Evolutionary conservation across 306 rosid genomes (phyloP).

Genomic region (Alnus glutinosa): DNA sequence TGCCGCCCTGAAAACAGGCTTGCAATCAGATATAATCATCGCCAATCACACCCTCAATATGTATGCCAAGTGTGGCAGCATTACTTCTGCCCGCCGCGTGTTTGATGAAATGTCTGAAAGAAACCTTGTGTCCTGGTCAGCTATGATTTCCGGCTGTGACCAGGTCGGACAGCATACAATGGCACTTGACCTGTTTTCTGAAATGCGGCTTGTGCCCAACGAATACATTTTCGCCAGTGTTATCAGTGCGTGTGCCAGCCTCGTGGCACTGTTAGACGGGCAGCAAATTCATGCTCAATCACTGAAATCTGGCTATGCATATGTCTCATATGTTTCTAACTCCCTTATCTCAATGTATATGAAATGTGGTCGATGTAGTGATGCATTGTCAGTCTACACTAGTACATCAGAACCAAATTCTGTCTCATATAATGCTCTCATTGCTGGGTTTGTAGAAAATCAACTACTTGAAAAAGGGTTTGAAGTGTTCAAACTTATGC

Average conservation of each 20-base stretch:
- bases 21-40: conserved; percentile 34
- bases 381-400: conserved; percentile 38
- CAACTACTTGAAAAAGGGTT: conserved; percentile 31
- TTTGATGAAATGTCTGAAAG: conserved; percentile 39
- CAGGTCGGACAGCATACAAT: conserved; percentile 34
- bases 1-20: conserved; percentile 34
- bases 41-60: conserved; percentile 39
- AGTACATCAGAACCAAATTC: conserved; percentile 23
- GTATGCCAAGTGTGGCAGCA: conserved; percentile 39
- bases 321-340: conserved; percentile 41
- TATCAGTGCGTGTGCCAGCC: conserved; percentile 41
- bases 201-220: conserved; percentile 29
- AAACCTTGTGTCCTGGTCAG: conserved; percentile 46
- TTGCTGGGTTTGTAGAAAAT: conserved; percentile 42
- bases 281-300: conserved; percentile 40
- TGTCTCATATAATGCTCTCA: conserved; percentile 46
- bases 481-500: conserved; percentile 39
- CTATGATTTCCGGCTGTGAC: conserved; percentile 44
- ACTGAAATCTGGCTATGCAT: conserved; percentile 37
- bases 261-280: conserved; percentile 24
- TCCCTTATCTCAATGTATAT: conserved; percentile 47
- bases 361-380: conserved; percentile 41
- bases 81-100: conserved; percentile 21
- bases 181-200: conserved; percentile 45
- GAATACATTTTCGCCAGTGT: conserved; percentile 39